Base-by-base conservation (phyloP, 2,329 filamentous ascomycete species). In the Diaporthe aspalathi region DNA sequence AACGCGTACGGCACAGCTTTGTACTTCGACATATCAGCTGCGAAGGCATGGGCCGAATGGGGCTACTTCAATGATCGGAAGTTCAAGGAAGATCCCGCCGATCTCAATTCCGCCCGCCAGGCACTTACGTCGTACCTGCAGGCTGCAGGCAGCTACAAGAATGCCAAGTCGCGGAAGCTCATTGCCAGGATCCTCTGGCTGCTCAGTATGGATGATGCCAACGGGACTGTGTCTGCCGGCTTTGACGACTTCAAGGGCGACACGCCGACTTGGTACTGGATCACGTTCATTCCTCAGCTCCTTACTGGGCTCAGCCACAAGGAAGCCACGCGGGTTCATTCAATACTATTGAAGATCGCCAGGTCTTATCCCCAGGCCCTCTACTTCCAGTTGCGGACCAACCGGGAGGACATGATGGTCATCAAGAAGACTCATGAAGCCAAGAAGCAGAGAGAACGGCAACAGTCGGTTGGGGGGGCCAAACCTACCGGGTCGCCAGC, bases 41-140 rank as follows among this genome's bases (percentile, higher is more conserved):
- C 96, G 5, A 99, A 99, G 83, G 96, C 96, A 3, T 99, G 96
- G 96, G 95, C 96, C 20, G 96, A 99, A 84, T 99, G 96, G 96
- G 96, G 96, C 65, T 94, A 97, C 78, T 99, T 97, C 86, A 98
- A 97, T 78, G 96, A 99, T 80, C 91, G 94, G 76, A 92, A 96
- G 70, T 99, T 98, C 86, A 98, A 97, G 83, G 92, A 94, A 68
- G 93, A 97, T 74, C 92, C 95, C 0, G 85, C 87, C 5, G 93
- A 97, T 78, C 87, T 97, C 68, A 92, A 92, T 73, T 90, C 93
- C 73, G 97, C 95, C 6, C 92, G 94, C 75, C 96, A 97, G 79
- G 96, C 97, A 0, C 89, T 99, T 24, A 98, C 94, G 71, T 98
- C 95, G 76, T 99, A 99, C 78, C 86, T 99, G 27, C 96, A 99